These are phyloP conservation scores for Naganishia onofrii DNA, from an alignment of 768 basidiomycete genomes.

Conservation along the genomic window DNA sequence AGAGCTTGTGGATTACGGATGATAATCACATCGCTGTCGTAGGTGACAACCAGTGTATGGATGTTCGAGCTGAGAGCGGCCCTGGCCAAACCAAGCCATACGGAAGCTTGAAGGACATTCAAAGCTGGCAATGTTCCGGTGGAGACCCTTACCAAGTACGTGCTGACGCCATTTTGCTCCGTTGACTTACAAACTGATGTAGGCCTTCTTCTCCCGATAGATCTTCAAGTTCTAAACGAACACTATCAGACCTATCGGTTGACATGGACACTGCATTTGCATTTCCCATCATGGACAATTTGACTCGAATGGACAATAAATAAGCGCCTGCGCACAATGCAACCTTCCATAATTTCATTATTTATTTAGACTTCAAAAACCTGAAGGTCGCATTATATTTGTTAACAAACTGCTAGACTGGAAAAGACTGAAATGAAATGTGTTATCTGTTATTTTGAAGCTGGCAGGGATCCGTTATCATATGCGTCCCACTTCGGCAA, in stretches of 20 bases:
- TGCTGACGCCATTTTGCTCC: neutral
- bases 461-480: too few relatives aligned
- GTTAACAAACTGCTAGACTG: neutral
- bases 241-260: neutral
- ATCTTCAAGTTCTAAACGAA: constrained; percentile 8
- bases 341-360: neutral
- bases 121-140: constrained; percentile 25
- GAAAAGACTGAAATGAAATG: constrained; percentile 3
- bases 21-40: neutral
- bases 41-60: constrained; percentile 20
- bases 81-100: constrained; percentile 23
- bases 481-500: too few relatives aligned
- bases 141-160: constrained; percentile 21
- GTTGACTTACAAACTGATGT: neutral
- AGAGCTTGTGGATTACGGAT: constrained; percentile 11
- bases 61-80: constrained; percentile 8
- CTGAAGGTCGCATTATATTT: neutral
- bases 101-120: constrained; percentile 26
- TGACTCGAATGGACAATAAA: neutral
- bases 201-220: neutral
- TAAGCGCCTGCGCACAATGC: neutral
- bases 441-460: neutral
- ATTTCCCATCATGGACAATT: neutral
- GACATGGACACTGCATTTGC: neutral
- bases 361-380: neutral